Conservation (phyloP, 2,329 filamentous ascomycete genomes). For the Fusarium papillatum region DNA sequence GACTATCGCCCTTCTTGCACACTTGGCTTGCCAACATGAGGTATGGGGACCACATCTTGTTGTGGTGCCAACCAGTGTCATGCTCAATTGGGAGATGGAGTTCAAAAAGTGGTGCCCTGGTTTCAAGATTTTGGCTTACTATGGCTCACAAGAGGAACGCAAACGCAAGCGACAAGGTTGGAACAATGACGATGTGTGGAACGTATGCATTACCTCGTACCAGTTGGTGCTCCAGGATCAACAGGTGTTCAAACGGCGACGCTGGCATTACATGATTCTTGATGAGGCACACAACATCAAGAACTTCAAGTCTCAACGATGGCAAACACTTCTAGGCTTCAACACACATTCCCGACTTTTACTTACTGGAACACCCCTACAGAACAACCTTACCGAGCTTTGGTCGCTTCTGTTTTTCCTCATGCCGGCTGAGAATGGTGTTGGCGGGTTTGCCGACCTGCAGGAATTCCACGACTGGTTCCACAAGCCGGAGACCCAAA, state of each 20-base stretch:
- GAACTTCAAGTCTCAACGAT: slow-evolving; percentile 97
- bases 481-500: slow-evolving; percentile 94
- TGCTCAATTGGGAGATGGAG: slow-evolving; percentile 99
- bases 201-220: slow-evolving; percentile 98
- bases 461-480: slow-evolving; percentile 98
- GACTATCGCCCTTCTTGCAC: slow-evolving; percentile 93
- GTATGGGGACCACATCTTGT: slow-evolving; percentile 98
- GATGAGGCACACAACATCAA: slow-evolving; percentile 99
- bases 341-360: slow-evolving; percentile 90
- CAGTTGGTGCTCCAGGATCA: slow-evolving; percentile 96
- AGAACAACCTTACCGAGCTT: slow-evolving; percentile 96
- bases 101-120: slow-evolving; percentile 99
- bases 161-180: slow-evolving; percentile 92
- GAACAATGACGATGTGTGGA: slow-evolving; percentile 95
- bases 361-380: slow-evolving; percentile 93
- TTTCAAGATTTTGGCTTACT: slow-evolving; percentile 98
- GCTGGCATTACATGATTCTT: slow-evolving; percentile 98
- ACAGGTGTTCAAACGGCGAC: slow-evolving; percentile 90
- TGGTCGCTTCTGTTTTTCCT: slow-evolving; percentile 98
- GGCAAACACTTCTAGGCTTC: slow-evolving; percentile 95
- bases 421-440: slow-evolving; percentile 90
- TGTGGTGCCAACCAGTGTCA: slow-evolving; percentile 97
- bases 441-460: slow-evolving; percentile 93
- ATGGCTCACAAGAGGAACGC: slow-evolving; percentile 93
- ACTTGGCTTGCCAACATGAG: slow-evolving; percentile 89